Evolutionary conservation across 2,329 filamentous ascomycete species (phyloP), one percentile per base, ranked within the genome.

Genomic region (Fusarium gaditjirri): DNA sequence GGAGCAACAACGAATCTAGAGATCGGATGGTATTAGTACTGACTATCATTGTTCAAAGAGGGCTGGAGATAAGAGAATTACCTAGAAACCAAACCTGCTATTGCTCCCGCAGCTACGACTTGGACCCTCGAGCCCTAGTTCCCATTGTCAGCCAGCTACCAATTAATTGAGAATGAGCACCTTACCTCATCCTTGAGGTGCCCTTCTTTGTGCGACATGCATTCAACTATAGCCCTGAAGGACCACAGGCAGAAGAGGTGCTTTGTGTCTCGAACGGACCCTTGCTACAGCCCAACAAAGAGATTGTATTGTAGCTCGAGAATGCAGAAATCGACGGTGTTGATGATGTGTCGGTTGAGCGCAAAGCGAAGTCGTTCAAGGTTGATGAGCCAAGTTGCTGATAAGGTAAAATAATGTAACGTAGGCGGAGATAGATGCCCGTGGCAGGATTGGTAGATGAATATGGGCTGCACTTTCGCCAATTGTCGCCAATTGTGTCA

Each of bases 1-100:
- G 96, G 96, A 23, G 96, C 94, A 80, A 98, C 92, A 79, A 96
- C 90, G 86, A 99, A 98, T 80, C 93, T 94, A 44, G 75, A 38
- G 56, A 12, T 19, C 27, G 53, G 4, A 52, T 25, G 53, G 31
- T 29, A 69, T 78, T 64, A 78, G 68, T 61, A 9, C 39, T 60
- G 12, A 46, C 13, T 12, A 52, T 11, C 65, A 17, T 36, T 42
- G 46, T 27, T 39, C 44, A 33, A 27, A 44, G 33, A 49, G 33
- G 53, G 31, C 25, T 16, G 27, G 21, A 14, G 38, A 49, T 23
- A n/a, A 41, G 54, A 55, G 54, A 61, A 80, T 61, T 86, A 94
- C 92, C 95, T 92, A 60, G 96, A 96, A 72, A 98, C 90, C 74
- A 98, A 88, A 65, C 96, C 96, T 72, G 96, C 94, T 74, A 86